These are phyloP conservation scores for Kodamaea kaohsiungensis DNA, from an alignment of 805 yeast genomes.

Conservation along the genomic window DNA sequence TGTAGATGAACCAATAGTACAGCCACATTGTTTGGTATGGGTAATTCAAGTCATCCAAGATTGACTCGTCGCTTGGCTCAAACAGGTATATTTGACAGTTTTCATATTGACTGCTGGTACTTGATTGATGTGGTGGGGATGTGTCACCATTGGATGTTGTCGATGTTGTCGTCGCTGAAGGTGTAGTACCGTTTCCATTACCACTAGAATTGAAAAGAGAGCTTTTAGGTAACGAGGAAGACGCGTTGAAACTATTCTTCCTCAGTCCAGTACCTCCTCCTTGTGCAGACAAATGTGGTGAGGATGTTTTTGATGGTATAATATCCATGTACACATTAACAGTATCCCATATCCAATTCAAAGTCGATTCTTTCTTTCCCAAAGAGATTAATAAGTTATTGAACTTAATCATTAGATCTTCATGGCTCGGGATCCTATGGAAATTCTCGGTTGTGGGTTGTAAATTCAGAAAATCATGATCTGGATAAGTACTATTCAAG, in stretches of 20 bases:
- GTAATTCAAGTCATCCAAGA: conserved; percentile 56
- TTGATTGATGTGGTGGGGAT: conserved; percentile 14
- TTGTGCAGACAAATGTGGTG: conserved; percentile 23
- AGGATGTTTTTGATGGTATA: conserved; percentile 31
- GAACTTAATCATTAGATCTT: conserved; percentile 61
- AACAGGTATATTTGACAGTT: conserved; percentile 65
- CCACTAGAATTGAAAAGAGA: background rate
- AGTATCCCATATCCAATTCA: conserved; percentile 84
- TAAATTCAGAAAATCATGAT: conserved; percentile 86
- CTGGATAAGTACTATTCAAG: conserved; percentile 90
- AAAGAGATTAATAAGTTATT: conserved; percentile 68
- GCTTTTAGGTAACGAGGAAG: conserved; percentile 9
- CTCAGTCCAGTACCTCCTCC: conserved; percentile 20
- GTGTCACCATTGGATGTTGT: background rate
- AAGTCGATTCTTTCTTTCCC: conserved; percentile 41
- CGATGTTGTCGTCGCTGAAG: too few species aligned
- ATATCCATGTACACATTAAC: conserved; percentile 81
- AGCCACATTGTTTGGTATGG: conserved; percentile 64
- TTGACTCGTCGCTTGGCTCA: conserved; percentile 59
- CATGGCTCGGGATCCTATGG: conserved; percentile 35
- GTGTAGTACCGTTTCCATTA: background rate
- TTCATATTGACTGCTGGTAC: conserved; percentile 23
- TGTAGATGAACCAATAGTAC: conserved; percentile 87
- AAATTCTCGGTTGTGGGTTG: conserved; percentile 72
- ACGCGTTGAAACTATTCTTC: conserved; percentile 24